Percentiles rank a stretch among this genome's conserved stretches.
These are phyloP conservation scores for Cutaneotrichosporon spelunceum DNA, from an alignment of 1,284 basidiomycete species.

Conservation along the genomic window DNA sequence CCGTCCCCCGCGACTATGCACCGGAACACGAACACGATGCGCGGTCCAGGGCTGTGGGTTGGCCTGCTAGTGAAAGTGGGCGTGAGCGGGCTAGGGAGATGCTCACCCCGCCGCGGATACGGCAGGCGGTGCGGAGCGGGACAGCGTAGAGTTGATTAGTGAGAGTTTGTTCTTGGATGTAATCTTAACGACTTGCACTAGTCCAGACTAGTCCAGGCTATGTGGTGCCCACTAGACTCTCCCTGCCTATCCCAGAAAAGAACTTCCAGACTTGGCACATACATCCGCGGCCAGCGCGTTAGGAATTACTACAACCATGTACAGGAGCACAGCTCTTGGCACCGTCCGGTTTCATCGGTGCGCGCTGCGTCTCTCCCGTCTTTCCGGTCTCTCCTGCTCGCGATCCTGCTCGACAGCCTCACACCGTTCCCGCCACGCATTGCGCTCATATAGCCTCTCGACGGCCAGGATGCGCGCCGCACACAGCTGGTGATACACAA, in stretches of 20 bases:
- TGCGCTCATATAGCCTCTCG: constrained; percentile 6
- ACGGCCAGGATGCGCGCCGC: constrained; percentile 2
- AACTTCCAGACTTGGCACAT: background rate
- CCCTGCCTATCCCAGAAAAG: background rate
- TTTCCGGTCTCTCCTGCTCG: background rate
- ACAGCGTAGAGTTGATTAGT: background rate
- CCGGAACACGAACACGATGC: constrained; percentile 2
- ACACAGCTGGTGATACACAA: constrained; percentile 6
- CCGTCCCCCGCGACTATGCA: background rate
- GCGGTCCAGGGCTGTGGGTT: background rate
- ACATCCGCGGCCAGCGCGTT: background rate
- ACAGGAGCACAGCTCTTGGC: background rate
- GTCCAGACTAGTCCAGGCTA: too few relatives aligned
- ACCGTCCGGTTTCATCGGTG: background rate
- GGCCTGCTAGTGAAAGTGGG: constrained; percentile 1
- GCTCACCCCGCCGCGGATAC: background rate
- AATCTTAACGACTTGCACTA: background rate
- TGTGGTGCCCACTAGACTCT: too few relatives aligned
- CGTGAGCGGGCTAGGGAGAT: background rate
- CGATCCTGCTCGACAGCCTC: constrained; percentile 7
- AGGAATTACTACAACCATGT: background rate
- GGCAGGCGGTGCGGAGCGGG: background rate
- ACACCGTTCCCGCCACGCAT: constrained; percentile 4
- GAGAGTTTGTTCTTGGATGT: background rate
- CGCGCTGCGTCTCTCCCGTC: background rate